phyloP scores from a whole-genome alignment of 768 basidiomycete genomes.

The Phylloporus rhodoxanthus region DNA sequence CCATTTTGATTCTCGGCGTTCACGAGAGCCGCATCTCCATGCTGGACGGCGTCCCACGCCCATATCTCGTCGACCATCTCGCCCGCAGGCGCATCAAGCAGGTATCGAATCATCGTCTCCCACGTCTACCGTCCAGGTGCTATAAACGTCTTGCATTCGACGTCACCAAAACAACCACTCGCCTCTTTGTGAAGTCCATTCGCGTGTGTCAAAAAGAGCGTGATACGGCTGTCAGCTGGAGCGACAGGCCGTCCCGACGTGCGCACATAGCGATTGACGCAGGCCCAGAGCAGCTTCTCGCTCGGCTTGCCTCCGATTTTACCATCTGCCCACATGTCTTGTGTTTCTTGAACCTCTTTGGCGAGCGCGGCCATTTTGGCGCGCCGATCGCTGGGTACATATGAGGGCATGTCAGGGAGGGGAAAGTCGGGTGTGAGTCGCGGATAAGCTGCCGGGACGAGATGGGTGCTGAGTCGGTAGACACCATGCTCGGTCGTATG shows the following conservation, averaged over 20 bases:
- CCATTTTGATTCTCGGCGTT: slow-evolving; percentile 54
- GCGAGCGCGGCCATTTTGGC: slow-evolving; percentile 6
- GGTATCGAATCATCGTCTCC: slow-evolving; percentile 57
- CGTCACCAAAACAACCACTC: slow-evolving; percentile 10
- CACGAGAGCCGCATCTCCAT: slow-evolving; percentile 76
- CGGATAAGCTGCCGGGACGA: slow-evolving; percentile 28
- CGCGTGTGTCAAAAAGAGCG: slow-evolving; percentile 73
- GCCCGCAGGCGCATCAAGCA: slow-evolving; percentile 43
- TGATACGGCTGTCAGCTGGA: slow-evolving; percentile 37
- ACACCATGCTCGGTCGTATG: slow-evolving; percentile 11
- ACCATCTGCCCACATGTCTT: slow-evolving; percentile 11
- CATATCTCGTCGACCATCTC: slow-evolving; percentile 64
- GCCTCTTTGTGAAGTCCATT: slow-evolving; percentile 89
- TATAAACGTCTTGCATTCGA: neutral
- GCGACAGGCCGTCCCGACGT: neutral
- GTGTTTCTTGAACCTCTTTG: slow-evolving; percentile 17
- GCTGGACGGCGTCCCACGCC: slow-evolving; percentile 78
- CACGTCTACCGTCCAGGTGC: slow-evolving; percentile 55
- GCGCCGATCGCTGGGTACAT: slow-evolving; percentile 8
- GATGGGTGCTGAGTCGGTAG: slow-evolving; percentile 26
- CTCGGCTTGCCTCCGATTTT: slow-evolving; percentile 13
- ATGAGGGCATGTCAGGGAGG: slow-evolving; percentile 16
- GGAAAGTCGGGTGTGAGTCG: slow-evolving; percentile 21
- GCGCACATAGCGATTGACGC: slow-evolving; percentile 61
- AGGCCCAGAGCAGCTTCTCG: slow-evolving; percentile 54